Evolutionary conservation across 371 early-diverging fungal species (phyloP).

Genomic region (Rhizomucor pusillus): DNA sequence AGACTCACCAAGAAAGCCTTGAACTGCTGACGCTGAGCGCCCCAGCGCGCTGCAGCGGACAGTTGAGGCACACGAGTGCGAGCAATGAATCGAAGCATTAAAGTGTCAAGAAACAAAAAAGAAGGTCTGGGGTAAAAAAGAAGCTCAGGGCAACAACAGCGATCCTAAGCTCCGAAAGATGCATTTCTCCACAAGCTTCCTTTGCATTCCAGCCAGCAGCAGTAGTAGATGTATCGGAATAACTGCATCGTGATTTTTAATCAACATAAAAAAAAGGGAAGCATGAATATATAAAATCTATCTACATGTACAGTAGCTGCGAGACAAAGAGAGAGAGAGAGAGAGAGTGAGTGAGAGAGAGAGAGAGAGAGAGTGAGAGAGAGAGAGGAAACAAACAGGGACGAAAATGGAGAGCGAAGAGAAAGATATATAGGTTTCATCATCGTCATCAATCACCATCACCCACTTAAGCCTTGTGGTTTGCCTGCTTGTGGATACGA

Average conservation of each 20-base stretch:
- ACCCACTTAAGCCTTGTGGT: conserved; percentile 3
- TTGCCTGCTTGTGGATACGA: conserved; percentile 27
- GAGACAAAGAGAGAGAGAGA: too few relatives aligned
- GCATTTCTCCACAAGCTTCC: neutral
- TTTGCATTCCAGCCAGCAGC: neutral
- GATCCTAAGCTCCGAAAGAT: neutral
- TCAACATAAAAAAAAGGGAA: too few relatives aligned
- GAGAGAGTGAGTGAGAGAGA: too few relatives aligned
- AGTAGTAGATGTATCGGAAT: conserved; percentile 5
- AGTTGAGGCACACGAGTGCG: too few relatives aligned
- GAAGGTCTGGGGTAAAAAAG: neutral
- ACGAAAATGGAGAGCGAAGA: neutral
- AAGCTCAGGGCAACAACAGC: too few relatives aligned
- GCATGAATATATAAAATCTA: too few relatives aligned
- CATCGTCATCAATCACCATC: too few relatives aligned
- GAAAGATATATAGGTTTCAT: neutral
- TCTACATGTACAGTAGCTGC: too few relatives aligned
- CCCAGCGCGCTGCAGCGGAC: too few relatives aligned
- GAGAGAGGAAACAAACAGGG: neutral
- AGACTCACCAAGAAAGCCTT: too few relatives aligned
- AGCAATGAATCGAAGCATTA: too few relatives aligned
- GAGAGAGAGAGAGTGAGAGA: neutral
- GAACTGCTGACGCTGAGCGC: neutral
- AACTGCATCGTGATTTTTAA: too few relatives aligned
- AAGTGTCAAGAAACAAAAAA: neutral